These are phyloP conservation scores for Rubroboletus satanas DNA, from an alignment of 768 basidiomycete genomes.

Conservation along the genomic window DNA sequence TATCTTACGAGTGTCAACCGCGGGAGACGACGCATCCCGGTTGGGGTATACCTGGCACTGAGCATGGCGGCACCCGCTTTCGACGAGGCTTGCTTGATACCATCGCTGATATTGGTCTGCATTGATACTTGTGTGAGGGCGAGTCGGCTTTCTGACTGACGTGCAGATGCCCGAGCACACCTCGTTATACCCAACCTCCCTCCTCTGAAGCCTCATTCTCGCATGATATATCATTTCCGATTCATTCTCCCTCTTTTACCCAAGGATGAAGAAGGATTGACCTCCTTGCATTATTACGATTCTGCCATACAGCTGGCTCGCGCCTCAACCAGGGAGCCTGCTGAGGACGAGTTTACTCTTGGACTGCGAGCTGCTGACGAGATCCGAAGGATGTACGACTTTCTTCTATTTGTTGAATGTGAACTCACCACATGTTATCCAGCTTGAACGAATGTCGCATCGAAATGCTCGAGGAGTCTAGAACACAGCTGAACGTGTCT, in stretches of 20 bases:
- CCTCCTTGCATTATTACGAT: conserved; percentile 72
- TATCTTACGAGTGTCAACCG: conserved; percentile 69
- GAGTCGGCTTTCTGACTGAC: conserved; percentile 3
- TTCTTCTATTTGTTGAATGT: neutral
- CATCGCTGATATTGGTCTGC: conserved; percentile 62
- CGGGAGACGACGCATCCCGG: conserved; percentile 63
- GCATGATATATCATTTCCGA: conserved; percentile 79
- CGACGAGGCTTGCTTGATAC: conserved; percentile 69
- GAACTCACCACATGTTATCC: neutral
- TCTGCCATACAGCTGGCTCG: conserved; percentile 71
- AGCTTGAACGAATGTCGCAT: conserved; percentile 62
- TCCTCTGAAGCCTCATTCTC: conserved; percentile 61
- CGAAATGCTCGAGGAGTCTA: conserved; percentile 60
- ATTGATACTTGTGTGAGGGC: neutral
- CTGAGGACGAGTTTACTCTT: conserved; percentile 61
- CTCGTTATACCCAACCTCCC: conserved; percentile 72
- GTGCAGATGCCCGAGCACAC: conserved; percentile 63
- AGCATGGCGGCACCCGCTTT: conserved; percentile 58
- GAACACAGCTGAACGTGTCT: conserved; percentile 37
- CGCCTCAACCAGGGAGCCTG: conserved; percentile 54
- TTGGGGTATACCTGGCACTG: conserved; percentile 71
- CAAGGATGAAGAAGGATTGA: conserved; percentile 59
- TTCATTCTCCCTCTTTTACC: conserved; percentile 63
- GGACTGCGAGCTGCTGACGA: conserved; percentile 60
- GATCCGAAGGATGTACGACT: conserved; percentile 54